Evolutionary conservation across 2,329 filamentous ascomycete genomes (phyloP), one percentile per base, ranked within the genome.

Genomic region (Blumeria hordei): DNA sequence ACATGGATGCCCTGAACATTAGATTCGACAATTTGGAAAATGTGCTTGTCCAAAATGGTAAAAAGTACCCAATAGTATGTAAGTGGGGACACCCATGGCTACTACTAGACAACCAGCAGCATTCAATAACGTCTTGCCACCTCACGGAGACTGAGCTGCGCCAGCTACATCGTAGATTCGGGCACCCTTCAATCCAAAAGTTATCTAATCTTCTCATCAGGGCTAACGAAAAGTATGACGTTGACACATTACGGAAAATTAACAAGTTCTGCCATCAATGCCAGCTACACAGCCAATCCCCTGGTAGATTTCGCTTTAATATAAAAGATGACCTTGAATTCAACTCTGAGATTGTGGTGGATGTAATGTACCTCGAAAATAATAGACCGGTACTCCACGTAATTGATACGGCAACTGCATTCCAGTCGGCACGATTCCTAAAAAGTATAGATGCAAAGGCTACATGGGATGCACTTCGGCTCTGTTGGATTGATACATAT

Each of bases 401-500:
- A 10, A 28, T 57, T 18, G 39, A 57, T 51, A 44, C 49, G 49
- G 36, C 21, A 21, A 57, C 39, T 28, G 32, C 11, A 43, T 55
- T 43, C 33, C 37, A 52, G 39, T 36, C 41, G 8, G 56, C 12
- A n/a, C 55, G 47, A 53, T 57, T 16, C 18, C 47, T 55, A 51
- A 12, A 53, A 36, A 34, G 18, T 36, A 4, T 52, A 3, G 16
- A 9, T 16, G 41, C 50, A 21, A 45, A 49, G 16, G 16, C 51
- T 51, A 41, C 34, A 3, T 55, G 50, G 41, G 43, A 57, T n/a
- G 32, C 32, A 1, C 36, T 58, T 33, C 21, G 56, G 1, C 18
- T n/a, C 5, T 56, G 53, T 39, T 58, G 47, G 53, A 56, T 56
- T 14, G 49, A 58, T 47, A 58, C 33, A 12, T 56, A 58, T 45